These are phyloP conservation scores for Pythium phragmitis DNA, from an alignment of 352 stramenopile genomes.

Conservation along the genomic window DNA sequence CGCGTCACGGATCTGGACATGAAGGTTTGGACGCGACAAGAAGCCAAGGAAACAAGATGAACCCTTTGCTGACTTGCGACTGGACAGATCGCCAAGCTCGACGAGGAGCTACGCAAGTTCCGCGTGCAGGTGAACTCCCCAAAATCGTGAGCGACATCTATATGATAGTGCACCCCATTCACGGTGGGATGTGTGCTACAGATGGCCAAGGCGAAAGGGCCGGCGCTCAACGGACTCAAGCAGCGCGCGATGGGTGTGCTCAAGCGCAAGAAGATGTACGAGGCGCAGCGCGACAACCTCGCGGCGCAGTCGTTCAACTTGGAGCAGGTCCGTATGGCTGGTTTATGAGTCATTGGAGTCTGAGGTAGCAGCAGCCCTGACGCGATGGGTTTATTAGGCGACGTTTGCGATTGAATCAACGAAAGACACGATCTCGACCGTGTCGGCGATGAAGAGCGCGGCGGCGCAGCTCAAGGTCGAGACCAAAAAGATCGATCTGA, in stretches of 20 bases:
- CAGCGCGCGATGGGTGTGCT: conserved; percentile 84
- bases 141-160: too few species aligned
- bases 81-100: conserved; percentile 71
- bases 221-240: conserved; percentile 73
- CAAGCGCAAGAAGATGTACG: conserved; percentile 90
- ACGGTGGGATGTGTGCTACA: conserved; percentile 18
- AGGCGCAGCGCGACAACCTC: conserved; percentile 78
- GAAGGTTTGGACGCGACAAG: conserved; percentile 42
- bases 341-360: neutral
- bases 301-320: conserved; percentile 86
- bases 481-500: conserved; percentile 95
- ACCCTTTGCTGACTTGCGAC: neutral
- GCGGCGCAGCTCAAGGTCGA: conserved; percentile 91
- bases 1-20: conserved; percentile 75
- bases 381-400: conserved; percentile 34
- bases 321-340: conserved; percentile 51
- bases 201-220: conserved; percentile 75
- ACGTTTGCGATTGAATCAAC: conserved; percentile 91
- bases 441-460: conserved; percentile 95
- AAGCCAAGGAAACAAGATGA: neutral
- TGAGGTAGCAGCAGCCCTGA: neutral
- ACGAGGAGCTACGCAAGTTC: conserved; percentile 83
- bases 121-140: conserved; percentile 48
- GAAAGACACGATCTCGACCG: conserved; percentile 91
- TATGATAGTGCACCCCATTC: neutral